Base-by-base conservation (phyloP, 2,329 filamentous ascomycete genomes). In the Aspergillus luchuensis region DNA sequence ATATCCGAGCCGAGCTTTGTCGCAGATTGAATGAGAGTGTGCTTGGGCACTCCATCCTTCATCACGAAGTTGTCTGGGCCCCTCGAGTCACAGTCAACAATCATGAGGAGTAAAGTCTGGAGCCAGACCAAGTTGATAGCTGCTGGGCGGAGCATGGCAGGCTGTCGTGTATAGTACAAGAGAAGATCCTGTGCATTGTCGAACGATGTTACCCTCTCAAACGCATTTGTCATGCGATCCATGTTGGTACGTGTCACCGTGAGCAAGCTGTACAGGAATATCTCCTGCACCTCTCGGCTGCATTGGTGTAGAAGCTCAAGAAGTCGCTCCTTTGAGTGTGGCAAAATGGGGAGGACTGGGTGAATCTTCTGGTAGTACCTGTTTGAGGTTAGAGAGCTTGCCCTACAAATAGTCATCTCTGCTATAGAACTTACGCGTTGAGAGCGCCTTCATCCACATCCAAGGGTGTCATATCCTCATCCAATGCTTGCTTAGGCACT, bases 301-400 rank as follows among this genome's bases (percentile, higher is more conserved):
- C 75, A 75, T 59, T 76, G 74, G 47, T 77, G 73, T 19, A 80
- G 70, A 52, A 76, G 67, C 48, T 72, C 72, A 43, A 74, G 62
- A 43, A 78, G 69, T 38, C 75, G 72, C 30, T 78, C 74, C 52
- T 71, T 74, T 11, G 76, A 75, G 62, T 76, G 72, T 8, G 78
- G 74, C n/a, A 80, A 67, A 21, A 79, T 73, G 1, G 78, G 78
- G 21, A 79, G 67, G 19, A 79, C 62, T 6, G 71, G 71, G 62
- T 80, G 78, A 21, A 80, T 74, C 52, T 76, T 73, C 33, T 73
- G 67, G 55, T 78, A 78, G 65, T 80, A 79, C 7, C 77, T 79
- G 56, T 23, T 58, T 13, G 19, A 2, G 39, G 52, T 64, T 65
- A 72, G 68, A 58, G 61, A 45, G 39, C 41, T 21, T 49, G 43